Evolutionary conservation across 352 stramenopile genomes (phyloP).

Genomic region (Phytophthora cryptogea): DNA sequence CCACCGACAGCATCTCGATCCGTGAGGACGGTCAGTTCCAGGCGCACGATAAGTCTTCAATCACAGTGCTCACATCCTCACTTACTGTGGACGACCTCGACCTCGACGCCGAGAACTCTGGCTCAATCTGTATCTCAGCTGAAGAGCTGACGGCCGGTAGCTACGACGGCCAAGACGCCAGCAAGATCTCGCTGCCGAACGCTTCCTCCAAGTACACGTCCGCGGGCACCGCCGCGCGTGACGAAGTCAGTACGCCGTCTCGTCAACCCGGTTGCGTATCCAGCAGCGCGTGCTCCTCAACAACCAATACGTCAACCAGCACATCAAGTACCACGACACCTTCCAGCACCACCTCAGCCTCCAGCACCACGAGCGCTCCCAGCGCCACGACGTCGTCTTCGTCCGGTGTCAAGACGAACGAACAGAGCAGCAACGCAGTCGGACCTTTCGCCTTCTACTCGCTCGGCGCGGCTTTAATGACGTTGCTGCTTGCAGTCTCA

Average conservation of each 20-base stretch:
- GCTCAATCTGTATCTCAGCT: conserved; percentile 30
- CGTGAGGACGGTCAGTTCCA: conserved; percentile 32
- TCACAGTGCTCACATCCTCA: conserved; percentile 29
- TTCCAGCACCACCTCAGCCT: conserved; percentile 5
- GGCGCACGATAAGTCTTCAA: conserved; percentile 22
- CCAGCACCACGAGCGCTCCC: conserved; percentile 7
- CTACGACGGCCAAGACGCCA: conserved; percentile 25
- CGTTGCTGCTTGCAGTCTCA: conserved; percentile 2
- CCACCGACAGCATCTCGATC: conserved; percentile 22
- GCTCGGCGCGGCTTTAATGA: not conserved
- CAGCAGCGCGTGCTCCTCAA: conserved; percentile 15
- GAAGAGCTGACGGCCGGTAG: conserved; percentile 20
- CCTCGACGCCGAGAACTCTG: conserved; percentile 24
- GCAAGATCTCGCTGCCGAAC: conserved; percentile 35
- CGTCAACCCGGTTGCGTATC: conserved; percentile 21
- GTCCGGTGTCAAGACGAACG: conserved; percentile 18
- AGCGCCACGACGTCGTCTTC: conserved; percentile 7
- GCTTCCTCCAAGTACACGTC: conserved; percentile 33
- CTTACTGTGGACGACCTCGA: conserved; percentile 24
- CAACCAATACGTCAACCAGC: not conserved
- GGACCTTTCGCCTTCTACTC: not conserved
- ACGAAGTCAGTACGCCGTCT: conserved; percentile 20
- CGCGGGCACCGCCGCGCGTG: conserved; percentile 15
- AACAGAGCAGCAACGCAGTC: conserved; percentile 14
- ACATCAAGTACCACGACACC: conserved; percentile 5